Evolutionary conservation across 2,329 filamentous ascomycete genomes (phyloP).

Genomic region (Trichophyton benhamiae): DNA sequence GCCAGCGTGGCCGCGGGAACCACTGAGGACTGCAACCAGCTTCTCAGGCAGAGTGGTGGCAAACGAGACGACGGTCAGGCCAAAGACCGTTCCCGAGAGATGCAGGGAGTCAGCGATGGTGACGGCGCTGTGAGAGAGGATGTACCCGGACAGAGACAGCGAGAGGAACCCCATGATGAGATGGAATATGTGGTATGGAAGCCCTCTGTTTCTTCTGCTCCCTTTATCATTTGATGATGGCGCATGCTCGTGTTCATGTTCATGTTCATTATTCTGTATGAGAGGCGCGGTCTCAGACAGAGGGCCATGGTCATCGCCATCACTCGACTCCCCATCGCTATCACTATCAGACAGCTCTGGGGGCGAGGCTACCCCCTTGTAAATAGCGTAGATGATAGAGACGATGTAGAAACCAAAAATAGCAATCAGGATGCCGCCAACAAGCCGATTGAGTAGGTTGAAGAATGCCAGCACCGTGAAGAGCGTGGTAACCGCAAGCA

Average conservation of each 20-base stretch:
- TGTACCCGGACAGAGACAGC: constrained; percentile 37
- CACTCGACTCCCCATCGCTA: constrained; percentile 25
- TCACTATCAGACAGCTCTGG: constrained; percentile 35
- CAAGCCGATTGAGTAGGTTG: constrained; percentile 23
- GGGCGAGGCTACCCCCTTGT: constrained; percentile 30
- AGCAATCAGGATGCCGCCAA: constrained; percentile 31
- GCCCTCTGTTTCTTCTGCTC: constrained; percentile 10
- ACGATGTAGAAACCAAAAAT: constrained; percentile 36
- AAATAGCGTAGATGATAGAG: constrained; percentile 36
- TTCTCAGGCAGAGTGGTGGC: constrained; percentile 46
- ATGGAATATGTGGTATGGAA: constrained; percentile 30
- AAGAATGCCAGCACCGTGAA: constrained; percentile 28
- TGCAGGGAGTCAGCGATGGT: constrained; percentile 31
- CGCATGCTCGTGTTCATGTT: too few species aligned
- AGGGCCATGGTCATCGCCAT: constrained; percentile 18
- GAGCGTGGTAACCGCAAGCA: constrained; percentile 33
- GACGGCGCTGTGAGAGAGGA: constrained; percentile 36
- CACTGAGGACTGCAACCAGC: constrained; percentile 39
- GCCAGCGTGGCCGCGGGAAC: constrained; percentile 35
- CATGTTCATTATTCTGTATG: constrained; percentile 11
- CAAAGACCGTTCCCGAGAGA: constrained; percentile 38
- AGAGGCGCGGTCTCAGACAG: background rate
- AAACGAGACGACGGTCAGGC: constrained; percentile 38
- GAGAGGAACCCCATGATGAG: constrained; percentile 36
- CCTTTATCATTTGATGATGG: background rate